Evolutionary conservation across 2,329 filamentous ascomycete species (phyloP), one percentile per base, ranked within the genome.

Genomic region (Calonectria pteridis): DNA sequence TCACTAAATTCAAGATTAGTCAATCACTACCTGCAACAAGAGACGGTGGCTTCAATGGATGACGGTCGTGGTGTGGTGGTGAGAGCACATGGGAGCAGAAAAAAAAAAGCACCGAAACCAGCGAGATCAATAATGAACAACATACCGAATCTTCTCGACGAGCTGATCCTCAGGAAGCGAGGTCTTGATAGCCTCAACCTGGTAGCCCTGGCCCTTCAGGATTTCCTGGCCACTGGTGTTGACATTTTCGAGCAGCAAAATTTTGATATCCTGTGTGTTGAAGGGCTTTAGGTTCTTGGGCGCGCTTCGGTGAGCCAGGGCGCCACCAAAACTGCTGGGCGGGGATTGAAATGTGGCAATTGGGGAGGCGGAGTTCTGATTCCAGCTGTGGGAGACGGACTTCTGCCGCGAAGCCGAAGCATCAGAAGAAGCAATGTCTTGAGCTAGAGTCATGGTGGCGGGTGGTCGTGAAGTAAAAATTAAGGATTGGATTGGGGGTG

Each of bases 201-300:
- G 97, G 85, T 99, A 99, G 73, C 97, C 97, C 86, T 99, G 96
- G 71, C 88, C 89, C 72, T 87, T 91, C 72, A 99, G 89, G 71
- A 98, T 96, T 59, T 97, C 93, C 80, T 92, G 91, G 18, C 97
- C 97, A 29, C 95, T 95, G 85, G 95, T 88, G 84, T 99, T 99
- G 82, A 99, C 94, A 86, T 98, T 99, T 84, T 99, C 97, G 37
- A 99, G 88, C 23, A 99, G 90, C 71, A 99, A 87, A 71, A 99
- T 98, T 88, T 98, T 98, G 87, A 99, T 95, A 83, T 98, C 96
- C 82, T 96, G 93, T 28, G 95, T 97, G 83, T 96, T 93, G 87
- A 99, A 99, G 20, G 97, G 97, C 88, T 98, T 98, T 79, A 99
- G 88, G 78, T 93, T 93, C 86, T 98, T 98, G 43, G 83, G 86